These are phyloP conservation scores for Apiospora hydei DNA, from an alignment of 2,329 filamentous ascomycete species.

Conservation along the genomic window DNA sequence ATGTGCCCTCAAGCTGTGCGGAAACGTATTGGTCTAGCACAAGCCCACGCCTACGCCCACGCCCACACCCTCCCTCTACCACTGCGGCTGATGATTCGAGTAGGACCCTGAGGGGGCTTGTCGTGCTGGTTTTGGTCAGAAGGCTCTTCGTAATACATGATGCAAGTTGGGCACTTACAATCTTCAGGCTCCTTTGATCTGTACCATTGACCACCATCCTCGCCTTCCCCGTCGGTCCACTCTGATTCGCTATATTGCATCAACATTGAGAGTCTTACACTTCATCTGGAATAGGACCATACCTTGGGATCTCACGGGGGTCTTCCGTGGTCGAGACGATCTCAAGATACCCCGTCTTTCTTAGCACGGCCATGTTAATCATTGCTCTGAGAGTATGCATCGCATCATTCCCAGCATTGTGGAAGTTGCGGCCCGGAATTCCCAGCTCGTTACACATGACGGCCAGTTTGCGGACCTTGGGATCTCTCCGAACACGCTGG, in stretches of 20 bases:
- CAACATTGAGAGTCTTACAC: constrained; percentile 13
- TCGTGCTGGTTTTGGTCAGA: background rate
- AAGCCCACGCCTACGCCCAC: background rate
- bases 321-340: constrained; percentile 25
- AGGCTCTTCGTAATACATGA: background rate
- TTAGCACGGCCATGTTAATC: constrained; percentile 64
- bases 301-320: constrained; percentile 20
- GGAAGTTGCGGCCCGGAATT: constrained; percentile 70
- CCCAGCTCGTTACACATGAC: constrained; percentile 69
- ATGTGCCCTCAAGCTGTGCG: background rate
- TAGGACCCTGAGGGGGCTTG: background rate
- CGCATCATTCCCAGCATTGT: constrained; percentile 90
- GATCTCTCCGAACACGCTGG: constrained; percentile 64
- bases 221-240: constrained; percentile 42
- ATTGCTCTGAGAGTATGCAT: constrained; percentile 79
- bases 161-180: constrained; percentile 26
- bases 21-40: background rate
- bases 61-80: background rate
- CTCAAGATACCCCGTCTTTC: constrained; percentile 30
- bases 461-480: constrained; percentile 63
- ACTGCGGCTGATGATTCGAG: background rate
- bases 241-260: constrained; percentile 32
- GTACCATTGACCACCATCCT: constrained; percentile 38
- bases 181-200: constrained; percentile 30
- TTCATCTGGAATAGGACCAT: background rate